A percentile compares a stretch with the other conserved stretches of the same genome.
Conservation (phyloP, 2,329 filamentous ascomycete genomes). For the Colletotrichum kahawae region DNA sequence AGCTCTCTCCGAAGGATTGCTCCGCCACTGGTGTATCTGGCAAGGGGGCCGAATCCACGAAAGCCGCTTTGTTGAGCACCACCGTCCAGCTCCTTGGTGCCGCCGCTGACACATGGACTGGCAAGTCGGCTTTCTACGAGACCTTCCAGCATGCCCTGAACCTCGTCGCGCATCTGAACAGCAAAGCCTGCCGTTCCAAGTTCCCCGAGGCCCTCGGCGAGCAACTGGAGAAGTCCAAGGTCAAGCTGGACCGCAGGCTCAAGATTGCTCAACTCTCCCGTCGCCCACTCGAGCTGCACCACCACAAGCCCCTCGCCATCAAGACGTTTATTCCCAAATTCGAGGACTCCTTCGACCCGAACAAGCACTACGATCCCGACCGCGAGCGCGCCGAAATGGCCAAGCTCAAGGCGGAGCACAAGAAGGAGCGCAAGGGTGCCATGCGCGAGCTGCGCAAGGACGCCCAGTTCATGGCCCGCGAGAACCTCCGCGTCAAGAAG, state of each 20-base stretch:
- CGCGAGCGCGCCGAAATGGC: constrained; percentile 84
- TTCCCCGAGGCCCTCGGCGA: constrained; percentile 50
- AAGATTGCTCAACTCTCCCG: constrained; percentile 68
- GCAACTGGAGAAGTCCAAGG: constrained; percentile 44
- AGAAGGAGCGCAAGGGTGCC: constrained; percentile 93
- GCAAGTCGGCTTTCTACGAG: constrained; percentile 77
- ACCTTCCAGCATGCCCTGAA: constrained; percentile 71
- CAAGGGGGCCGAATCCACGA: constrained; percentile 35
- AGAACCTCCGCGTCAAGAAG: constrained; percentile 91
- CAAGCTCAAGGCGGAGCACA: constrained; percentile 89
- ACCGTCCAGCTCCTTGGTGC: constrained; percentile 69
- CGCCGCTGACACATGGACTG: constrained; percentile 75
- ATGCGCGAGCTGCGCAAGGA: constrained; percentile 95
- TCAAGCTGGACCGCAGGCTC: constrained; percentile 59
- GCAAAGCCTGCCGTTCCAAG: constrained; percentile 54
- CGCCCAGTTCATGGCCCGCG: constrained; percentile 88
- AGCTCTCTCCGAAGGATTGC: constrained; percentile 66
- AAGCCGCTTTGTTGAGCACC: constrained; percentile 65
- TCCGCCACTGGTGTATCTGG: constrained; percentile 30
- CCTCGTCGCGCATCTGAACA: constrained; percentile 66
- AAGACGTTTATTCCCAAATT: constrained; percentile 91
- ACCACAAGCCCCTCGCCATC: constrained; percentile 88
- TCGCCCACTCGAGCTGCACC: constrained; percentile 83
- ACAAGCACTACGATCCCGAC: constrained; percentile 97
- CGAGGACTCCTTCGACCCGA: constrained; percentile 92